Conservation (phyloP, 75 land plant species). For the Sequoia sempervirens region DNA sequence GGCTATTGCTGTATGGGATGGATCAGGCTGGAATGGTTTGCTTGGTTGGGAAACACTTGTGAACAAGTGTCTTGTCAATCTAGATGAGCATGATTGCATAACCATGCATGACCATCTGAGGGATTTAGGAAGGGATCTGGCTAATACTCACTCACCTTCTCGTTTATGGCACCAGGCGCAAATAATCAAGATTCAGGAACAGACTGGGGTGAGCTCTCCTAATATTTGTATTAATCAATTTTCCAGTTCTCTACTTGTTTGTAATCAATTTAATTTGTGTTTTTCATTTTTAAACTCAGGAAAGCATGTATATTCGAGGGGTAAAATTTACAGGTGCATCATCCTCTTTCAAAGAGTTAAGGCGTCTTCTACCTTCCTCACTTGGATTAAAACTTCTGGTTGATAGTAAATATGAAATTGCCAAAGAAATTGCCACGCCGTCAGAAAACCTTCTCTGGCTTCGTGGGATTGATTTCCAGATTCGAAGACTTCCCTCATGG, state of each 20-base stretch:
- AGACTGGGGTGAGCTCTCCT: neutral
- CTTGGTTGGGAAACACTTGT: neutral
- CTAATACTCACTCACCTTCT: neutral
- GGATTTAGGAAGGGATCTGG: neutral
- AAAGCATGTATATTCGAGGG: neutral
- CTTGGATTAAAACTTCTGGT: neutral
- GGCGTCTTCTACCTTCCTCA: too few relatives aligned
- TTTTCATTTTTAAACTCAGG: neutral
- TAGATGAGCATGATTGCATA: neutral
- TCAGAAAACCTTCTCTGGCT: neutral
- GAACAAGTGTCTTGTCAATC: neutral
- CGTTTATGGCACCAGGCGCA: neutral
- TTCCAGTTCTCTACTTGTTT: neutral
- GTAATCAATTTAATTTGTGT: too few relatives aligned
- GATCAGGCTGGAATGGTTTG: neutral
- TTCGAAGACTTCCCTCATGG: neutral
- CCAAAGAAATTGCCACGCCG: neutral
- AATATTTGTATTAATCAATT: neutral
- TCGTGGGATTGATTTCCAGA: neutral
- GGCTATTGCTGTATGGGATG: neutral
- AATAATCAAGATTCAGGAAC: neutral
- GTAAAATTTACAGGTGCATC: too few relatives aligned
- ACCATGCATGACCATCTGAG: neutral
- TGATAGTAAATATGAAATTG: neutral
- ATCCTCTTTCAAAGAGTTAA: too few relatives aligned